phyloP scores from a whole-genome alignment of 2,329 filamentous ascomycete species.

The Alternaria brassicae region DNA sequence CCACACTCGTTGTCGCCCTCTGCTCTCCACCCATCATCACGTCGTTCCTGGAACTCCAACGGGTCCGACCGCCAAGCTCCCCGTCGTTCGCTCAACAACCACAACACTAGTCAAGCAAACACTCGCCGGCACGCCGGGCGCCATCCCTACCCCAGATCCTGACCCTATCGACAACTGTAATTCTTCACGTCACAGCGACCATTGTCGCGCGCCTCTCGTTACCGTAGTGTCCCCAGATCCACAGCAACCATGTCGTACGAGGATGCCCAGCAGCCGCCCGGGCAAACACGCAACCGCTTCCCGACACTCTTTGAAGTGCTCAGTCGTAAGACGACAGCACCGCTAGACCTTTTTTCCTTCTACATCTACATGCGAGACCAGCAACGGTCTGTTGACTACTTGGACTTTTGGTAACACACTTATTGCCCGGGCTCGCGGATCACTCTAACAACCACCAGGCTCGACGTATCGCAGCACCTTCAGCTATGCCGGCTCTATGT shows the following conservation, averaged over 20 bases:
- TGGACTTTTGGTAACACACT: constrained; percentile 88
- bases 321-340: constrained; percentile 89
- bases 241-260: constrained; percentile 35
- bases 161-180: constrained; percentile 32
- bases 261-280: constrained; percentile 26
- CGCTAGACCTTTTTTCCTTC: constrained; percentile 97
- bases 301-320: constrained; percentile 96
- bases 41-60: not conserved
- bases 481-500: constrained; percentile 97
- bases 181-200: constrained; percentile 23
- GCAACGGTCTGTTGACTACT: constrained; percentile 94
- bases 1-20: constrained; percentile 9
- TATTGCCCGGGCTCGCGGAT: not conserved
- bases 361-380: constrained; percentile 99
- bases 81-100: constrained; percentile 26
- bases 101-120: constrained; percentile 11
- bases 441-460: constrained; percentile 65
- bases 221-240: constrained; percentile 1
- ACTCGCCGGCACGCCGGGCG: constrained; percentile 23
- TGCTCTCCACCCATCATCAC: constrained; percentile 2
- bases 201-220: constrained; percentile 28
- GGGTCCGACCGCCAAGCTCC: not conserved
- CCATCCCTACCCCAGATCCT: constrained; percentile 23
- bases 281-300: constrained; percentile 73
- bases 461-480: constrained; percentile 99